Base-by-base conservation (phyloP, 2,329 filamentous ascomycete species). In the Xenoacremonium recifei region DNA sequence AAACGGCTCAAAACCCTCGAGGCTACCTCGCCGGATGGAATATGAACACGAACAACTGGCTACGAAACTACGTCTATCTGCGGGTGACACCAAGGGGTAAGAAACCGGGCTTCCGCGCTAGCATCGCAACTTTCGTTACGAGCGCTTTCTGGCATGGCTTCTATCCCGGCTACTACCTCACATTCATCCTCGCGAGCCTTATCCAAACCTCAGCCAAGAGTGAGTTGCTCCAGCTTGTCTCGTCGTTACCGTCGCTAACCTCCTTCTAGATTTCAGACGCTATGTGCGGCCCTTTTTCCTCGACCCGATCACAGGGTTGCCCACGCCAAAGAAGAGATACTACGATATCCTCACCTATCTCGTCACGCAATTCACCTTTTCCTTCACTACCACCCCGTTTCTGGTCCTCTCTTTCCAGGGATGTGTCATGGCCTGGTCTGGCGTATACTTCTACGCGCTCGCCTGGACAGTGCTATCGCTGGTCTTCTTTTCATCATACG, bases 81-180 rank as follows among this genome's bases (percentile, higher is more conserved):
- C 84, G 93, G 18, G 93, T 99, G 3, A 99, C 93, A 1, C 93
- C 93, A 0, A 87, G 87, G 55, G 93, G 93, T 40, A 93, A 90
- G 74, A 99, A 97, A 66, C 93, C 93, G 9, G 93, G 93, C 2
- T 99, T 99, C 72, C 79, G 91, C 45, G 93, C 93, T 37, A 97
- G 87, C 58, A 71, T 99, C 71, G 89, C 90, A 23, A 99, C 93
- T 0, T 99, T 99, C 63, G 80, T 83, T 6, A 97, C 93, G 16
- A 96, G 90, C 59, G 92, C 93, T 3, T 85, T 97, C 54, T 99
- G 93, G 93, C 93, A 99, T 61, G 93, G 93, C 21, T 99, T 99
- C 68, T 95, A 95, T 54, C 92, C 93, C 0, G 93, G 93, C 5
- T 99, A 99, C 67, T 97, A 97, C 65, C 69, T 99, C 47, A 79